Conservation (phyloP, 352 stramenopile genomes). For the Globisporangium okanoganense region DNA sequence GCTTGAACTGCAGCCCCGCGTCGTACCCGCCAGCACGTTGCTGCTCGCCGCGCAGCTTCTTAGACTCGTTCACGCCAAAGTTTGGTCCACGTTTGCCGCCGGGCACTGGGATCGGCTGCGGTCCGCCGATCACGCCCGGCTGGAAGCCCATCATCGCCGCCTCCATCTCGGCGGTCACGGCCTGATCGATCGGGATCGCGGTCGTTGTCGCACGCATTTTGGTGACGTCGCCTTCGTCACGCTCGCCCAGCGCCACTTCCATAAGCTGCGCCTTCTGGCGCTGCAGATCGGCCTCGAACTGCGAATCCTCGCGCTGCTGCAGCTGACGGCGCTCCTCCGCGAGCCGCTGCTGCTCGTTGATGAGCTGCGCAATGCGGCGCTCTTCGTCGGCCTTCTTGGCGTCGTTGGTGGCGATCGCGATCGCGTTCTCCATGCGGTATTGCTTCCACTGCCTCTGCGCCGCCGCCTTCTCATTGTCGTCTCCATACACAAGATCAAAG, state of each 20-base stretch:
- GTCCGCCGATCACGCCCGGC: conserved; percentile 61
- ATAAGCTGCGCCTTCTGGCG: conserved; percentile 83
- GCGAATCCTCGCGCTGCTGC: conserved; percentile 73
- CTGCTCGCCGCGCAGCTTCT: conserved; percentile 75
- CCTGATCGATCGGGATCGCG: conserved; percentile 80
- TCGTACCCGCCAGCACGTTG: conserved; percentile 80
- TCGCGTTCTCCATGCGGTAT: conserved; percentile 77
- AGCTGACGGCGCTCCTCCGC: conserved; percentile 73
- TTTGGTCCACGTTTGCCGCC: conserved; percentile 76
- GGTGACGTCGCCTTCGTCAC: conserved; percentile 71
- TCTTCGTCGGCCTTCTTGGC: conserved; percentile 85
- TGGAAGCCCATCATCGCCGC: conserved; percentile 88
- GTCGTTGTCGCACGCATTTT: conserved; percentile 76
- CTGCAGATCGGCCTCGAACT: conserved; percentile 78
- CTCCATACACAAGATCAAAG: conserved; percentile 81
- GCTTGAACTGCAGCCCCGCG: conserved; percentile 69
- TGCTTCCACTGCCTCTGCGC: conserved; percentile 86
- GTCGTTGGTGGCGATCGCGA: conserved; percentile 82
- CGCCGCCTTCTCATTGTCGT: conserved; percentile 60
- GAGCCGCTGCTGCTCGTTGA: conserved; percentile 76
- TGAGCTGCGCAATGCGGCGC: conserved; percentile 78
- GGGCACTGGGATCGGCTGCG: conserved; percentile 71
- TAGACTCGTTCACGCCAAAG: conserved; percentile 76
- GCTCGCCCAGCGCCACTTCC: conserved; percentile 81
- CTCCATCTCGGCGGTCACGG: conserved; percentile 86